Conservation (phyloP, 2,329 filamentous ascomycete species). For the Phialocephala sp. region DNA sequence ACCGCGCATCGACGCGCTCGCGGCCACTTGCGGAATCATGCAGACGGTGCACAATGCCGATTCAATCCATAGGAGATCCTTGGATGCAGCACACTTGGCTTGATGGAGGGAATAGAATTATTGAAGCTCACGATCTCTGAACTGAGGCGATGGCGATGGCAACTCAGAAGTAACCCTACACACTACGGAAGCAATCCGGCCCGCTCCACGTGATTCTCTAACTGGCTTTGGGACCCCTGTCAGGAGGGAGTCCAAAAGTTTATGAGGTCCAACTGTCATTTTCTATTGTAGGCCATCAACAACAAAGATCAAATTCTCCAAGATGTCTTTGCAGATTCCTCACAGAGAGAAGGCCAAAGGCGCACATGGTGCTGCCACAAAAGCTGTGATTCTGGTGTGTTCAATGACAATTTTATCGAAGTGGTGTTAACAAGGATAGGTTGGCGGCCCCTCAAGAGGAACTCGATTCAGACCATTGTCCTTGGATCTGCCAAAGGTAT, state of each 20-base stretch:
- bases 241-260: conserved; percentile 18
- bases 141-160: neutral
- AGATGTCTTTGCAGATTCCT: conserved; percentile 51
- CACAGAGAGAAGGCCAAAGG: conserved; percentile 54
- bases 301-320: conserved; percentile 3
- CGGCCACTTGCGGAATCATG: neutral
- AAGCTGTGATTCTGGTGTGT: conserved; percentile 90
- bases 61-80: neutral
- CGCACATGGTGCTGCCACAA: conserved; percentile 68
- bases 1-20: neutral
- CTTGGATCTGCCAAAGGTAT: conserved; percentile 92
- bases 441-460: conserved; percentile 92
- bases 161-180: neutral
- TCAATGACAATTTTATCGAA: conserved; percentile 22
- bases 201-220: conserved; percentile 21
- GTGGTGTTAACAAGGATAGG: conserved; percentile 57
- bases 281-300: conserved; percentile 4
- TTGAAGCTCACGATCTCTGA: conserved; percentile 9
- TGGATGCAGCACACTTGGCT: neutral
- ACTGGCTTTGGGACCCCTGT: conserved; percentile 11
- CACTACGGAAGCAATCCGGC: neutral
- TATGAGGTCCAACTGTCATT: conserved; percentile 24
- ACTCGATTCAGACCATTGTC: conserved; percentile 95
- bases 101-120: neutral
- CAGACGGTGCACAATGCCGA: neutral